These are phyloP conservation scores for Cladosporium velox DNA, from an alignment of 2,329 filamentous ascomycete species.

Conservation along the genomic window DNA sequence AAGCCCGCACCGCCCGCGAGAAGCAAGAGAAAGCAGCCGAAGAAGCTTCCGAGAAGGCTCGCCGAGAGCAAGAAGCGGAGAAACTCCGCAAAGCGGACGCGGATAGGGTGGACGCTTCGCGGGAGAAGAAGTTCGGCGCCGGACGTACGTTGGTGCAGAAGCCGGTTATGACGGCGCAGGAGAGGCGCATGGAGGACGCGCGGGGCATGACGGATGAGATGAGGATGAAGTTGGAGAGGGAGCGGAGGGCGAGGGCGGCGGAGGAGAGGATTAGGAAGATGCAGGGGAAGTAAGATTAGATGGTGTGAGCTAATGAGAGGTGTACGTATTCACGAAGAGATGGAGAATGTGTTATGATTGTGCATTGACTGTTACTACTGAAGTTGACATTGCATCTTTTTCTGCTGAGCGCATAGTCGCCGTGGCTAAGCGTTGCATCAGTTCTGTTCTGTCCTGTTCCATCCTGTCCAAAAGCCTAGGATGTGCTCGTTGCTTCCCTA, in stretches of 20 bases:
- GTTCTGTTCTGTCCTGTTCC: background rate
- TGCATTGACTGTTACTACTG: background rate
- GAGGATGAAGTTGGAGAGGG: slow-evolving; percentile 78
- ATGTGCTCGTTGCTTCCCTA: background rate
- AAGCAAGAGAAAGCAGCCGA: slow-evolving; percentile 67
- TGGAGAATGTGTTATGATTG: background rate
- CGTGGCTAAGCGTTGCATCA: background rate
- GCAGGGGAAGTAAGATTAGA: slow-evolving; percentile 12
- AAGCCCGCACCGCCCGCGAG: slow-evolving; percentile 69
- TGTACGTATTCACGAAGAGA: background rate
- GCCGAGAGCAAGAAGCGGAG: slow-evolving; percentile 74
- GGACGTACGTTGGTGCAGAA: slow-evolving; percentile 53
- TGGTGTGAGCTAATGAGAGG: background rate
- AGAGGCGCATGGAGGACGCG: slow-evolving; percentile 79
- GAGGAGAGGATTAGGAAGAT: slow-evolving; percentile 73
- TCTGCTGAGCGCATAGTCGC: background rate
- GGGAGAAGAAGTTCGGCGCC: slow-evolving; percentile 54
- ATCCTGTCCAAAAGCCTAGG: background rate
- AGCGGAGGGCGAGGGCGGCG: slow-evolving; percentile 85
- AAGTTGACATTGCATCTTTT: background rate
- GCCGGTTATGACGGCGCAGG: slow-evolving; percentile 72
- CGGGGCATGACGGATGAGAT: slow-evolving; percentile 87
- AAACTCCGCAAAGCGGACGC: slow-evolving; percentile 68
- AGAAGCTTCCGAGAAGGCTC: slow-evolving; percentile 60
- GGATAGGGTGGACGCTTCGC: slow-evolving; percentile 52